Evolutionary conservation across 2,329 filamentous ascomycete species (phyloP), one percentile per base, ranked within the genome.

Genomic region (Aureobasidium lini): DNA sequence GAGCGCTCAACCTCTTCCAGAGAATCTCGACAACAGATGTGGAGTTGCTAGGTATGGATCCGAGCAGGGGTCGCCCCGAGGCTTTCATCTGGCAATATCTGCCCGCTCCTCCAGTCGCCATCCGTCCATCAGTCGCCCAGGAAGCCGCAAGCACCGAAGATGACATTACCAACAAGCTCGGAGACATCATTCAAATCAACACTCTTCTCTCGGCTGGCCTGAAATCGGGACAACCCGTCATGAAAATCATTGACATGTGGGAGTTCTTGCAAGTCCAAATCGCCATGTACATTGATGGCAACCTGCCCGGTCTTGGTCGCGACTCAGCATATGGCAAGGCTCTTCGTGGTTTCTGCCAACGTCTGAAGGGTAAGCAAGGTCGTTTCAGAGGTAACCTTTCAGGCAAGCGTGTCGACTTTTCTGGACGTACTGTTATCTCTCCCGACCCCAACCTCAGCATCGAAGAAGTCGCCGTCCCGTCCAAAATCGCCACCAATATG

Each of bases 21-120:
- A 85, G 88, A 69, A 90, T 99, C 59, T 87, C 85, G 11, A 83
- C 88, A 2, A 83, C 84, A 7, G 94, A 99, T 71, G 96, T 93
- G 71, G 92, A 97, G 72, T 80, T 99, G 23, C 79, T 99, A 1
- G 93, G 93, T 4, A 83, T 99, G 67, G 86, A 96, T 68, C 89
- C 92, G 1, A 63, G 66, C 48, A 81, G 84, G 13, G 91, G 96
- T 66, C 83, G 92, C 16, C 94, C 94, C 0, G 94, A 99, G 71
- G 95, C 95, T 85, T 95, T 97, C 72, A 84, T 99, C 46, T 99
- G 94, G 94, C 92, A 96, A 70, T 95, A 91, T 68, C 81, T 99
- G 37, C 94, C 94, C 1, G 93, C 93, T 0, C 93, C 94, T 1
- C 94, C 94, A 0, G 89, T 97, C 6, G 95, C 90, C 66, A 95